These are phyloP conservation scores for Beauveria medogensis DNA, from an alignment of 2,329 filamentous ascomycete genomes.

Conservation along the genomic window DNA sequence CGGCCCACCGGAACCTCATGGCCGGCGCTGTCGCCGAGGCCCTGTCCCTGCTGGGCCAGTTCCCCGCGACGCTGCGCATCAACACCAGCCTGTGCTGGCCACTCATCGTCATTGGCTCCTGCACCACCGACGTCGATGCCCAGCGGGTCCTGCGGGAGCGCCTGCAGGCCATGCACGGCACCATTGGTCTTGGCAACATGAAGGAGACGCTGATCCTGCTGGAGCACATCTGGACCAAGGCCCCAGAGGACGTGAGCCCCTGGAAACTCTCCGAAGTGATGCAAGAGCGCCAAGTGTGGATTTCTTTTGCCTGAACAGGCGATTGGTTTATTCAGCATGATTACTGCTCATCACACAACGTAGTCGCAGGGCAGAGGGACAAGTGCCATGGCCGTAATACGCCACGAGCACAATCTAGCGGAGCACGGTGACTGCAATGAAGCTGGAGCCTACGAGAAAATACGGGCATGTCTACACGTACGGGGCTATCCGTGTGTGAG, in stretches of 20 bases:
- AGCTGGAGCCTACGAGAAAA: background rate
- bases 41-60: conserved; percentile 22
- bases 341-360: background rate
- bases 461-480: background rate
- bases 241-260: conserved; percentile 25
- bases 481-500: background rate
- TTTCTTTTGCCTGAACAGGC: conserved; percentile 34
- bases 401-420: background rate
- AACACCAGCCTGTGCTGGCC: conserved; percentile 34
- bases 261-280: conserved; percentile 38
- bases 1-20: conserved; percentile 20
- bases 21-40: conserved; percentile 23
- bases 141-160: conserved; percentile 27
- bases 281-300: conserved; percentile 38
- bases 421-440: background rate
- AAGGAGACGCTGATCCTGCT: conserved; percentile 32
- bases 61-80: conserved; percentile 25
- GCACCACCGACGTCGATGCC: conserved; percentile 25
- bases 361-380: no score
- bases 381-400: no score
- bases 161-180: conserved; percentile 25
- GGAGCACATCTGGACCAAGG: conserved; percentile 33
- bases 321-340: background rate
- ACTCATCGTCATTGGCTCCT: conserved; percentile 30
- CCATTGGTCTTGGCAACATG: conserved; percentile 38